Conservation (phyloP, 2,329 filamentous ascomycete genomes). For the Juglanconis oblonga region DNA sequence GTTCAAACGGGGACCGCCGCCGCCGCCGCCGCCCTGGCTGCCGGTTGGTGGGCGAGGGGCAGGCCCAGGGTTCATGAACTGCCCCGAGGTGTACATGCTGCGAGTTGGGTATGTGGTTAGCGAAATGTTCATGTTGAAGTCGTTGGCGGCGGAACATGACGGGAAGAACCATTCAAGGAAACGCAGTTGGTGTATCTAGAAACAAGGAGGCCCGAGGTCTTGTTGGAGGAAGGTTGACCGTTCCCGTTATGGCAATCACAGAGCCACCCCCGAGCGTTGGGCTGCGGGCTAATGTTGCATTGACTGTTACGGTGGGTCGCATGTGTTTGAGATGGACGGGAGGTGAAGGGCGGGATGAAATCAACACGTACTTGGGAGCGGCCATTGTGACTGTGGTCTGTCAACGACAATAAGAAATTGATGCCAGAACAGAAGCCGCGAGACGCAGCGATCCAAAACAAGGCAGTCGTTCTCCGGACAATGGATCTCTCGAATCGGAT, state of each 20-base stretch:
- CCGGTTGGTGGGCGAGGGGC: constrained; percentile 75
- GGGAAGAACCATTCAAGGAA: not conserved
- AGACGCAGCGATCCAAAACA: not conserved
- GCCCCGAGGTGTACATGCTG: constrained; percentile 58
- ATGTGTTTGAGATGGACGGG: not conserved
- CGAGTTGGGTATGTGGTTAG: constrained; percentile 10
- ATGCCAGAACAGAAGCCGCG: not conserved
- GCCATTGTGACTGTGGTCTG: constrained; percentile 2
- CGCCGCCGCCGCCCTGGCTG: constrained; percentile 26
- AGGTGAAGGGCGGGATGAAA: not conserved
- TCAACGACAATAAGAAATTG: not conserved
- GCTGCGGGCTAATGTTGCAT: not conserved
- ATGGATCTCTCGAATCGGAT: not conserved
- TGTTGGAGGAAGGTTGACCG: not conserved
- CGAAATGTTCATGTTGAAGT: constrained; percentile 1
- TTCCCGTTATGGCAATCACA: not conserved
- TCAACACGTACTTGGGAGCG: constrained; percentile 6
- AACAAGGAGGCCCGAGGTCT: not conserved
- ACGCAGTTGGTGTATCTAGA: not conserved
- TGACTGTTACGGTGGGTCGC: not conserved
- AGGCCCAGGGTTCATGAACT: constrained; percentile 96
- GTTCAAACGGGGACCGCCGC: constrained; percentile 74
- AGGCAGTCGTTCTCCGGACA: not conserved
- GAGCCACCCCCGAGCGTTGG: not conserved
- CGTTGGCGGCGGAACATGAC: not conserved